Evolutionary conservation across 306 rosid genomes (phyloP).

Genomic region (Trifolium repens): DNA sequence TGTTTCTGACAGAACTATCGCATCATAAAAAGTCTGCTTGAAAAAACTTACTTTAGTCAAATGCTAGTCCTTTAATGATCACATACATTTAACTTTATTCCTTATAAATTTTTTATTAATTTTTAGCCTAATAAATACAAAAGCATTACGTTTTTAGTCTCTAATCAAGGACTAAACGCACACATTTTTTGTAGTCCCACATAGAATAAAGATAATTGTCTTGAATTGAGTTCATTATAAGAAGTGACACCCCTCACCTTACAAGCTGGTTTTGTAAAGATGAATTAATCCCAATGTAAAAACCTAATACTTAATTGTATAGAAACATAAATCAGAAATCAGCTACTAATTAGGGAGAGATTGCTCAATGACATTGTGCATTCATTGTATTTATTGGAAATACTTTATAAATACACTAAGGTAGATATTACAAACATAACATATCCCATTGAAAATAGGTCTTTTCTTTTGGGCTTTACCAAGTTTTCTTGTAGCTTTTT

Average conservation of each 20-base stretch:
- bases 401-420: slow-evolving; percentile 5
- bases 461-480: not conserved
- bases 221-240: not conserved
- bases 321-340: not conserved
- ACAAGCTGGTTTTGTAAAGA: not conserved
- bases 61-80: not conserved
- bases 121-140: not conserved
- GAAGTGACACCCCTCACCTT: not conserved
- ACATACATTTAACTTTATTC: not conserved
- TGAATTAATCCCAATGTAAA: not conserved
- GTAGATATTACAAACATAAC: slow-evolving; percentile 12
- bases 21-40: slow-evolving; percentile 25
- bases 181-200: not conserved
- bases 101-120: not conserved
- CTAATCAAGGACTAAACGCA: not conserved
- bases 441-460: not conserved
- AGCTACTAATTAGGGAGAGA: slow-evolving; percentile 7
- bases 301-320: not conserved
- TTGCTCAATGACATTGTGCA: not conserved
- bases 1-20: slow-evolving; percentile 23
- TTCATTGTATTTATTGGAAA: not conserved
- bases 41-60: not conserved
- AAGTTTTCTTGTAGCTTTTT: slow-evolving; percentile 20
- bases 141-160: not conserved
- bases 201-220: not conserved